Base-by-base conservation (phyloP, 1,139 yeast species). In the Barnettozyma hawaiiensis region DNA sequence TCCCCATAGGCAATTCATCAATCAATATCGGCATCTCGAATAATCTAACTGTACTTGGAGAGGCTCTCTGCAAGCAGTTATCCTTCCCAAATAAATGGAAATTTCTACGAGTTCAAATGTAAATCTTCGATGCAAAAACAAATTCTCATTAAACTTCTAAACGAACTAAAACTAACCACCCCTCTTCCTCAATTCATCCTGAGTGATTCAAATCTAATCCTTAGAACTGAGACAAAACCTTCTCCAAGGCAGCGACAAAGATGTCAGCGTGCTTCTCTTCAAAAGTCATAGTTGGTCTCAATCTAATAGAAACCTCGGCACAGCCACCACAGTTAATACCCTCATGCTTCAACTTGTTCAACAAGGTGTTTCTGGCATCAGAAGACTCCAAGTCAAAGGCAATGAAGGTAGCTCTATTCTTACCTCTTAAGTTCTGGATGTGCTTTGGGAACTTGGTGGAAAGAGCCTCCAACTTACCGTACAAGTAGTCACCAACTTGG, bases 271-370 rank as follows among this genome's bases (percentile, higher is more conserved):
- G 89, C 53, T 75, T 73, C 58, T 74, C 68, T 55, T 76, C 85
- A 59, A 82, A 81, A 26, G 81, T 75, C 56, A 82, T 70, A 19
- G 84, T 68, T 40, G 90, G 89, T 69, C 90, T 76, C 59, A 82
- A 70, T 65, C 90, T 74, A 37, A 82, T 76, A 39, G 83, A 66
- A 24, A 60, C 61, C 37, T 76, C 84, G 51, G 86, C 82, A 63
- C 87, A 81, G 20, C 87, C 89, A 52, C 90, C 90, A 49, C 80
- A 75, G 57, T 81, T 81, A 46, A 81, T 71, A 48, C 90, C 90
- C 37, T 65, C 67, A 33, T 62, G 60, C 59, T 78, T 78, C 64
- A 76, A 64, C 16, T 62, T 68, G 49, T 59, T 53, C 51, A 81
- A 66, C 45, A 81, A 66, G 41, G 66, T 59, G 54, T 78, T 76